Evolutionary conservation across 2,329 filamentous ascomycete genomes (phyloP).

Genomic region (Apiospora rasikravindrae): DNA sequence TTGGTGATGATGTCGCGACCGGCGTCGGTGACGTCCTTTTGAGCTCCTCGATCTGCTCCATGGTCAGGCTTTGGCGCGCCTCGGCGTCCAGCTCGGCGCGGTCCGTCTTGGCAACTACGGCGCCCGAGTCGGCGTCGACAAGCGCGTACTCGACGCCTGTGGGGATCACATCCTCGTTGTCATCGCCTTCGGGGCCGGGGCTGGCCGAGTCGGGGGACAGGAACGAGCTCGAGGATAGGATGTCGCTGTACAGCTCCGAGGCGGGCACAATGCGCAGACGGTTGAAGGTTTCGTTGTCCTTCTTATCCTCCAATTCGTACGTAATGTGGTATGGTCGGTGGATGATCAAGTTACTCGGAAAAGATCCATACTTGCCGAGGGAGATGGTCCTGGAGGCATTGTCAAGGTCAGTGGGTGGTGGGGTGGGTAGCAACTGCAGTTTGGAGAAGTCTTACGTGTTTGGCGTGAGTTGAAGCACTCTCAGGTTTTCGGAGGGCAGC

Average conservation of each 20-base stretch:
- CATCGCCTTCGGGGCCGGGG: slow-evolving; percentile 45
- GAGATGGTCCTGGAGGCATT: slow-evolving; percentile 71
- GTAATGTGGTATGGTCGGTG: slow-evolving; percentile 92
- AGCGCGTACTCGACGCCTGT: slow-evolving; percentile 52
- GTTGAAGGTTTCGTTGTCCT: slow-evolving; percentile 67
- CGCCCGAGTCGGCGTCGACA: slow-evolving; percentile 51
- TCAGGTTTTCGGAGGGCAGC: slow-evolving; percentile 63
- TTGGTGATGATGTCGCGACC: slow-evolving; percentile 93
- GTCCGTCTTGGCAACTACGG: slow-evolving; percentile 60
- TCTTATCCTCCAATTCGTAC: slow-evolving; percentile 82
- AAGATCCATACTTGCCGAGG: slow-evolving; percentile 90
- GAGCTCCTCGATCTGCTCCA: slow-evolving; percentile 76
- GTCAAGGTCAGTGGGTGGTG: slow-evolving; percentile 20
- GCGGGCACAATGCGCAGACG: slow-evolving; percentile 79
- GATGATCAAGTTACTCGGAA: slow-evolving; percentile 86
- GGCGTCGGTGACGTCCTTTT: slow-evolving; percentile 76
- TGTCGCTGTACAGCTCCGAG: slow-evolving; percentile 82
- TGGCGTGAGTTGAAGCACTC: slow-evolving; percentile 62
- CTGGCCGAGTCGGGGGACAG: slow-evolving; percentile 40
- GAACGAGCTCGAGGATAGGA: slow-evolving; percentile 56
- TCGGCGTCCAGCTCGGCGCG: slow-evolving; percentile 65
- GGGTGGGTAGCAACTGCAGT: slow-evolving; percentile 22
- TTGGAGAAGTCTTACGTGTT: slow-evolving; percentile 57
- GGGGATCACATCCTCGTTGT: slow-evolving; percentile 52
- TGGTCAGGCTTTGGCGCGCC: slow-evolving; percentile 76